Base-by-base conservation (phyloP, 2,329 filamentous ascomycete genomes). In the Lachnellula subtilissima region DNA sequence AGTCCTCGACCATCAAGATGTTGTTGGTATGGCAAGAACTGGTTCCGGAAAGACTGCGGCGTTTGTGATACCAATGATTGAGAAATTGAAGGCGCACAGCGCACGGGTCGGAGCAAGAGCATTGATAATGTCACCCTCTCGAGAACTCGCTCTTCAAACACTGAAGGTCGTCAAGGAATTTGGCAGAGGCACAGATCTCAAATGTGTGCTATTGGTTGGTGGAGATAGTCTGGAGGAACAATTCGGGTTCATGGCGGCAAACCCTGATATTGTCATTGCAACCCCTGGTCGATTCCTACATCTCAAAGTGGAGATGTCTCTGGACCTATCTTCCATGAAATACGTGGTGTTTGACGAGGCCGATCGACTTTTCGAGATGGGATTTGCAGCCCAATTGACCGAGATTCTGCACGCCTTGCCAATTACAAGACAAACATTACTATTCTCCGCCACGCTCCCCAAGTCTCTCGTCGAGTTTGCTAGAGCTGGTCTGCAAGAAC, bases 21-120 rank as follows among this genome's bases (percentile, higher is more conserved):
- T 97, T n/a, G 93, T 99, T 23, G 95, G 92, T 63, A 99, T 99
- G 94, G 94, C 94, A 7, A 82, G 95, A 63, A 99, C 95, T n/a
- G 94, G 94, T 70, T 97, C 92, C 19, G 94, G 94, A 76, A 99
- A 99, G 78, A 99, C 95, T 1, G 94, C 92, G 1, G 94, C 94
- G 22, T 99, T 99, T 72, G 91, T 97, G 25, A 95, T 99, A 62
- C 94, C 94, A 45, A 96, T 99, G 93, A 91, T 99, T 59, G 91
- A 99, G 76, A 89, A 87, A 63, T 77, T 99, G 59, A 95, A 92
- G 72, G 82, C 84, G 23, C 95, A 99, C 72, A 96, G 89, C 69
- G 86, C 86, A 32, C 87, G 88, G 67, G 86, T 97, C 61, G 94
- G 95, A 52, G 85, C 91, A 46, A 83, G 94, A 67, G 94, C 87